These are phyloP conservation scores for Purpureocillium takamizusanense DNA, from an alignment of 2,329 filamentous ascomycete species.

Conservation along the genomic window DNA sequence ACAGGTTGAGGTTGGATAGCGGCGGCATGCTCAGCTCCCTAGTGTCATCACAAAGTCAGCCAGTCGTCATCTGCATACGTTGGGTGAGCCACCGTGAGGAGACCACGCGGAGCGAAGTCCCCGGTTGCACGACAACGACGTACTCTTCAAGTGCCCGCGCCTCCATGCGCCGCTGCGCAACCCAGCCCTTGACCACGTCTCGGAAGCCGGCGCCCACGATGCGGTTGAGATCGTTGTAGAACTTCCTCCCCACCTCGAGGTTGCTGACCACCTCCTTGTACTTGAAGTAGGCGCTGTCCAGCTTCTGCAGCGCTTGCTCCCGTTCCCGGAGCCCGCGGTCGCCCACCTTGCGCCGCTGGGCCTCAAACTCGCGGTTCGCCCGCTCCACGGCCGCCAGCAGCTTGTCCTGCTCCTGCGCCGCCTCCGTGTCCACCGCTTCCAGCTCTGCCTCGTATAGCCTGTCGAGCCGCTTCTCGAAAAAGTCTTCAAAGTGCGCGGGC, in stretches of 20 bases:
- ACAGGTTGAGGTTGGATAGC: constrained; percentile 33
- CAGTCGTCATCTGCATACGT: too few species aligned
- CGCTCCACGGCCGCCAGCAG: constrained; percentile 61
- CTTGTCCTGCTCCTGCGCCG: constrained; percentile 60
- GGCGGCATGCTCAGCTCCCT: constrained; percentile 46
- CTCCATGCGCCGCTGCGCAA: constrained; percentile 71
- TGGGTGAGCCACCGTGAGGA: too few species aligned
- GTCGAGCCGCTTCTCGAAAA: constrained; percentile 76
- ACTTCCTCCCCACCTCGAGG: constrained; percentile 83
- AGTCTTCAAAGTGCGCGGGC: constrained; percentile 81
- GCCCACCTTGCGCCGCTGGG: constrained; percentile 59
- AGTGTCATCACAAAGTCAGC: background rate
- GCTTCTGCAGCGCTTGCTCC: constrained; percentile 74
- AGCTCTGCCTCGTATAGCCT: constrained; percentile 70
- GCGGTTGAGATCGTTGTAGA: constrained; percentile 91
- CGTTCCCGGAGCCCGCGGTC: constrained; percentile 58
- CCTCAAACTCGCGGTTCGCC: constrained; percentile 70
- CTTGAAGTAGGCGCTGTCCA: constrained; percentile 88
- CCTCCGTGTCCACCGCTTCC: constrained; percentile 61
- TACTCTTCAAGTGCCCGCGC: constrained; percentile 71
- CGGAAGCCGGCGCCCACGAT: constrained; percentile 74
- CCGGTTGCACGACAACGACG: constrained; percentile 16
- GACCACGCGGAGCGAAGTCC: too few species aligned
- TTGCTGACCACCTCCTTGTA: constrained; percentile 95
- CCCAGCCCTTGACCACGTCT: constrained; percentile 69